Evolutionary conservation across 164 flowering plant species (phyloP).

Genomic region (Stephania yunnanensis): DNA sequence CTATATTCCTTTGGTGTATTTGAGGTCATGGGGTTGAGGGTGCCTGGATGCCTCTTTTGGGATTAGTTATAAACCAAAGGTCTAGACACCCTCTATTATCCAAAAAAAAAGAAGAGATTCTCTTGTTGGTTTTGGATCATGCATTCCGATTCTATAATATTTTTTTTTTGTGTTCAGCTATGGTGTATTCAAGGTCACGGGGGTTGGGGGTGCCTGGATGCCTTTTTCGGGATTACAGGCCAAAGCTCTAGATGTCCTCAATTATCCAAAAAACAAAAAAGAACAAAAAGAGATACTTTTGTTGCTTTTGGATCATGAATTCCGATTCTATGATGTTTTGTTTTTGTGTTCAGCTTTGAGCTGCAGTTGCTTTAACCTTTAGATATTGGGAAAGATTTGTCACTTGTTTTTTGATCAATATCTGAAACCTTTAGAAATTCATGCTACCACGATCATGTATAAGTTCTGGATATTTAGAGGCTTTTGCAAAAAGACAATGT

Average conservation of each 20-base stretch:
- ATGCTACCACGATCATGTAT: background rate
- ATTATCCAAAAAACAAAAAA: too few species aligned
- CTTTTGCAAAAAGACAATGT: background rate
- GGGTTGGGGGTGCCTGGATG: too few species aligned
- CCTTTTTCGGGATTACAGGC: too few species aligned
- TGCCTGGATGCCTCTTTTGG: too few species aligned
- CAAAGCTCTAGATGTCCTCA: too few species aligned
- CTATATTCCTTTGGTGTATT: too few species aligned
- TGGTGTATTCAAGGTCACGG: too few species aligned
- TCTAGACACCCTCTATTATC: too few species aligned
- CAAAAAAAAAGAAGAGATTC: too few species aligned
- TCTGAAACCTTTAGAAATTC: background rate
- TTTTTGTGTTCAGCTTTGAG: background rate
- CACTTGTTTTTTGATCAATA: background rate
- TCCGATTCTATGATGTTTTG: background rate
- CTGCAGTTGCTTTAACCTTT: background rate
- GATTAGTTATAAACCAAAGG: too few species aligned
- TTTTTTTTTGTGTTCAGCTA: too few species aligned
- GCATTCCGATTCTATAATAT: background rate
- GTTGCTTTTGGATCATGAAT: background rate
- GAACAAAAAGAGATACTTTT: background rate
- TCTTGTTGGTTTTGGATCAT: background rate
- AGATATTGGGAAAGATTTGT: background rate
- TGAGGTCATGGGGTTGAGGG: too few species aligned
- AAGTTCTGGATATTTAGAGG: background rate